Evolutionary conservation across 257 asterid species (phyloP).

Genomic region (Handroanthus guayacan): DNA sequence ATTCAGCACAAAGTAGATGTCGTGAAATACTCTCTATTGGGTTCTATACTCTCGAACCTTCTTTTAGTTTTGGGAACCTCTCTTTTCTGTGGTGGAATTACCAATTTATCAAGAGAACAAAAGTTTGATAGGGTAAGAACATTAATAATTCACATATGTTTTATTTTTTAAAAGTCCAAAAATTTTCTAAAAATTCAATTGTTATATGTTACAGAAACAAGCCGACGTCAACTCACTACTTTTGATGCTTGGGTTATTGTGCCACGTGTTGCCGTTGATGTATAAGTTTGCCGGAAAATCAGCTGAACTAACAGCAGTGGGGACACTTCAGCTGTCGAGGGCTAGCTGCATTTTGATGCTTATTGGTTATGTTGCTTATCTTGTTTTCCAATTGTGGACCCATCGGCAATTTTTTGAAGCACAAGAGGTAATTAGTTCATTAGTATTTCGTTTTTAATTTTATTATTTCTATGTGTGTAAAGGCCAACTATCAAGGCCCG

Average conservation of each 20-base stretch:
- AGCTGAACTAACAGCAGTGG: constrained; percentile 37
- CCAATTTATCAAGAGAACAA: constrained; percentile 57
- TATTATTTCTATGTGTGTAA: no score
- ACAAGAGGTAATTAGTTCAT: constrained; percentile 50
- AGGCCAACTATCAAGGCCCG: no score
- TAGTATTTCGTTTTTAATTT: no score
- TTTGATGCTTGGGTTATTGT: constrained; percentile 66
- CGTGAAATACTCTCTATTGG: constrained; percentile 79
- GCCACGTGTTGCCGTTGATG: constrained; percentile 76
- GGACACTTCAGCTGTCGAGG: constrained; percentile 63
- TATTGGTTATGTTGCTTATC: constrained; percentile 65
- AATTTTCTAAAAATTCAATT: no score
- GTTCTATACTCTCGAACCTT: constrained; percentile 88
- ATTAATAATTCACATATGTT: neutral
- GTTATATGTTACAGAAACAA: constrained; percentile 60
- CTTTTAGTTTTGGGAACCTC: constrained; percentile 87
- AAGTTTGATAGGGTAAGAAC: constrained; percentile 68
- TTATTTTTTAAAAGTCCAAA: neutral
- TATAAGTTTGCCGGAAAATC: constrained; percentile 46
- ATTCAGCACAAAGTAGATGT: constrained; percentile 66
- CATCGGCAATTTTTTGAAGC: constrained; percentile 78
- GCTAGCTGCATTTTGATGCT: constrained; percentile 81
- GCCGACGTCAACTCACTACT: constrained; percentile 78
- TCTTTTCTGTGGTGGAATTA: constrained; percentile 81
- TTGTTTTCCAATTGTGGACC: constrained; percentile 79